Evolutionary conservation across 1,284 basidiomycete species (phyloP).

Genomic region (Phenoliferia sp.): DNA sequence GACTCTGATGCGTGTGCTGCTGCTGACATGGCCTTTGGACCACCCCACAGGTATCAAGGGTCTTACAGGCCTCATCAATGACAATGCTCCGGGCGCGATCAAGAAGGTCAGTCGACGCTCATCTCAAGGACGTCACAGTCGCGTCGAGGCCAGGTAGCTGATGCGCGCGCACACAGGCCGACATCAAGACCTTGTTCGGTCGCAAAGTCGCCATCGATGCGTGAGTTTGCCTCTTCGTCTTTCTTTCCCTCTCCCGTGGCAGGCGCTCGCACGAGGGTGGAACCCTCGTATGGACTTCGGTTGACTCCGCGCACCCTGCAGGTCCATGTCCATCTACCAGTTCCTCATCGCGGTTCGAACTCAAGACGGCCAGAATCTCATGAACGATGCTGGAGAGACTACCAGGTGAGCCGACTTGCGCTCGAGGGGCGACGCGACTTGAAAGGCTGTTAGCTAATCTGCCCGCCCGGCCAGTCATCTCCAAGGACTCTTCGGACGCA

Average conservation of each 20-base stretch:
- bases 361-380: slow-evolving; percentile 90
- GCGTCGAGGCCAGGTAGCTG: background rate
- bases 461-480: slow-evolving; percentile 55
- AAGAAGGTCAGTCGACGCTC: slow-evolving; percentile 44
- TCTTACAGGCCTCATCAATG: slow-evolving; percentile 74
- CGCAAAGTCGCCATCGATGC: slow-evolving; percentile 98
- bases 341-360: slow-evolving; percentile 97
- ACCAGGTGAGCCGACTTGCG: slow-evolving; percentile 53
- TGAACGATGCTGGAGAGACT: slow-evolving; percentile 93
- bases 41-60: slow-evolving; percentile 69
- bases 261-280: too few species aligned
- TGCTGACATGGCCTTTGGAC: background rate
- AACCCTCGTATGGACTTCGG: background rate
- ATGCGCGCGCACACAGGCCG: slow-evolving; percentile 53
- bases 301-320: background rate
- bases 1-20: too few species aligned
- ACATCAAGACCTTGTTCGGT: slow-evolving; percentile 88
- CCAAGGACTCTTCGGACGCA: slow-evolving; percentile 49
- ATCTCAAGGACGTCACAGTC: background rate
- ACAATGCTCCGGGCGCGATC: slow-evolving; percentile 83
- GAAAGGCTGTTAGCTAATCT: background rate
- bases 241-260: too few species aligned
- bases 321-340: slow-evolving; percentile 54
- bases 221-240: slow-evolving; percentile 41
- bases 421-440: background rate